These are phyloP conservation scores for Rosa rugosa DNA, from an alignment of 306 rosid genomes.

Conservation along the genomic window DNA sequence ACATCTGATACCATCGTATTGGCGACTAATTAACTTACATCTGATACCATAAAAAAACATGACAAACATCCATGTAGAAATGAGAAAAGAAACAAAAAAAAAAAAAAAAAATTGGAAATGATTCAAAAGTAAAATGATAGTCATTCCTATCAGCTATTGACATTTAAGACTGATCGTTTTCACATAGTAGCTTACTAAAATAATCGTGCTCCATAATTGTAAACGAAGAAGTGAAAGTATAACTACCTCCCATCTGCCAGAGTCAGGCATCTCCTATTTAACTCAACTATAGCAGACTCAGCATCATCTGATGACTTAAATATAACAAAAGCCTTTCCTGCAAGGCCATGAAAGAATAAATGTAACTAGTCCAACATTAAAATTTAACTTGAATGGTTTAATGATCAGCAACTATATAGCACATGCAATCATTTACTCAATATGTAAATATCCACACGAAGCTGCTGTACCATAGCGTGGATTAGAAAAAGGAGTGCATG, in stretches of 20 bases:
- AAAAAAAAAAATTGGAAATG: background rate
- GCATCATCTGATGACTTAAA: slow-evolving; percentile 55
- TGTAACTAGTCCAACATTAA: background rate
- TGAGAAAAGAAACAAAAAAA: background rate
- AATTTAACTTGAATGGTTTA: background rate
- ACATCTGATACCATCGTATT: background rate
- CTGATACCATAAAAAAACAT: background rate
- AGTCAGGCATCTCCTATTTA: slow-evolving; percentile 48
- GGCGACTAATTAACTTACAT: background rate
- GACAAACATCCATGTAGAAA: background rate
- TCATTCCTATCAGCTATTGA: background rate
- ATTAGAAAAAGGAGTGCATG: slow-evolving; percentile 26
- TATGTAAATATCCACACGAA: background rate
- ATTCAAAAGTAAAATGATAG: background rate
- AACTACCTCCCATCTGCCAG: slow-evolving; percentile 58
- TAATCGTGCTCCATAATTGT: background rate
- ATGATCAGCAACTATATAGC: background rate
- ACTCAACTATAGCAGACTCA: slow-evolving; percentile 33
- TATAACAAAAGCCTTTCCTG: slow-evolving; percentile 68
- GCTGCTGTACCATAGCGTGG: slow-evolving; percentile 41
- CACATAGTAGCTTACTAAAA: background rate
- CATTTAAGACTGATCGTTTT: background rate
- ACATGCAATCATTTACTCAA: background rate
- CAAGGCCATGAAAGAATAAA: slow-evolving; percentile 24
- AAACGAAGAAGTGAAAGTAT: background rate